Evolutionary conservation across 768 basidiomycete genomes (phyloP), one percentile per base, ranked within the genome.

Genomic region (Termitomyces sp.): DNA sequence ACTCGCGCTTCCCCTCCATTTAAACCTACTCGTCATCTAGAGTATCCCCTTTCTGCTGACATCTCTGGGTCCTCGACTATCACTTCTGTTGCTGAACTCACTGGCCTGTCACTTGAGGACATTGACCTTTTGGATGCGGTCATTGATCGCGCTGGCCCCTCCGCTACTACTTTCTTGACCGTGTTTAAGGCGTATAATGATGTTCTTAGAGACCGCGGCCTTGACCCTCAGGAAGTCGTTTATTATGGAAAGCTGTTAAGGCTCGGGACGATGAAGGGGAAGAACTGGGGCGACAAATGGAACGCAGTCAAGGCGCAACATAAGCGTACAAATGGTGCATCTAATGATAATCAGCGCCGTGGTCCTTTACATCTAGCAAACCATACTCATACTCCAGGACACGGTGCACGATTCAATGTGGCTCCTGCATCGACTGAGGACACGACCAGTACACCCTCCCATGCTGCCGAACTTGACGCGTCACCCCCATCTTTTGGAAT

Each of bases 181-280:
- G 82, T 93, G n/a, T 86, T 92, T 78, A 91, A 89, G 67, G 88
- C 91, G 0, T 94, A 95, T 71, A 90, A 87, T 65, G 86, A 89
- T 56, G 82, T 93, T 22, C 73, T 94, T 24, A 80, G 82, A 57
- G 87, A 89, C 63, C 81, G 86, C 2, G 87, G 87, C 3, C 72
- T 93, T n/a, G 89, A 93, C 60, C 80, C 86, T 22, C 84, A 87
- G 61, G 93, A 93, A 68, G 89, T 90, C 10, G 76, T 87, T 4
- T 91, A 88, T 67, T 95, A 94, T 68, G 84, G 85, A 20, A 89
- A 91, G 68, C 71, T 95, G 32, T 73, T 95, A 58, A 93, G 94
- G 69, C 76, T 95, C 3, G 90, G 90, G 46, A 91, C 89, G 42
- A 67, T 94, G 64, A 89, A 85, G 72, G 93, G 90, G 10, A 78